Evolutionary conservation across 2,329 filamentous ascomycete species (phyloP).

Genomic region (Venturia oleaginea): DNA sequence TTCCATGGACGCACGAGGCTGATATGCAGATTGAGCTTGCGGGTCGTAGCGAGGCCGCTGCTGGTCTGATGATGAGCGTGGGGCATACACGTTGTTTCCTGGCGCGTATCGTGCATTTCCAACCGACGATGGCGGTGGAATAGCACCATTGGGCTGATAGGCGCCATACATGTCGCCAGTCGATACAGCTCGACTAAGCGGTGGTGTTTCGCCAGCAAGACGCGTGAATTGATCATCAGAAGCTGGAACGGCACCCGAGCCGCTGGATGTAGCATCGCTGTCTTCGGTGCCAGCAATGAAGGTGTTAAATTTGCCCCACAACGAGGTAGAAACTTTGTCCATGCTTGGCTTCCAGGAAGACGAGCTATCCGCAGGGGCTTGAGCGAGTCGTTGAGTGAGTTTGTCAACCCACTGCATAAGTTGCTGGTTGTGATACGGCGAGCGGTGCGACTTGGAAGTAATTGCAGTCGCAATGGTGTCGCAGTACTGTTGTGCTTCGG

Average conservation of each 20-base stretch:
- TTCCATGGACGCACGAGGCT: constrained; percentile 28
- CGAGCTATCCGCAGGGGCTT: constrained; percentile 62
- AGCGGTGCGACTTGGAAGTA: constrained; percentile 70
- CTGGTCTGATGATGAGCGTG: constrained; percentile 18
- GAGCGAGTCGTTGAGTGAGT: constrained; percentile 70
- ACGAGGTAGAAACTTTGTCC: constrained; percentile 84
- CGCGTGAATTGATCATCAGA: constrained; percentile 70
- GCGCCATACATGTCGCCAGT: constrained; percentile 67
- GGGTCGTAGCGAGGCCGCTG: neutral
- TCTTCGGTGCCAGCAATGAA: constrained; percentile 90
- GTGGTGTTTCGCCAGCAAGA: constrained; percentile 54
- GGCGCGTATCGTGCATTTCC: constrained; percentile 32
- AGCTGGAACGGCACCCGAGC: neutral
- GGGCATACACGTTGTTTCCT: constrained; percentile 37
- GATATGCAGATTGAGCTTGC: constrained; percentile 14
- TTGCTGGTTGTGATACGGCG: constrained; percentile 72
- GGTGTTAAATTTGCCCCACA: constrained; percentile 91
- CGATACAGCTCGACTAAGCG: constrained; percentile 48
- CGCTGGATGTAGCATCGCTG: neutral
- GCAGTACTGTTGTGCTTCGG: constrained; percentile 85
- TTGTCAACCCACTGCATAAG: constrained; percentile 75
- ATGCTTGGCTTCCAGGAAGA: constrained; percentile 92
- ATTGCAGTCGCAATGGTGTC: constrained; percentile 71
- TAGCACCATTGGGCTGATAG: constrained; percentile 33
- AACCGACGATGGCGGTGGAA: constrained; percentile 25